phyloP scores from a whole-genome alignment of 2,329 filamentous ascomycete species.

The Moelleriella libera region DNA sequence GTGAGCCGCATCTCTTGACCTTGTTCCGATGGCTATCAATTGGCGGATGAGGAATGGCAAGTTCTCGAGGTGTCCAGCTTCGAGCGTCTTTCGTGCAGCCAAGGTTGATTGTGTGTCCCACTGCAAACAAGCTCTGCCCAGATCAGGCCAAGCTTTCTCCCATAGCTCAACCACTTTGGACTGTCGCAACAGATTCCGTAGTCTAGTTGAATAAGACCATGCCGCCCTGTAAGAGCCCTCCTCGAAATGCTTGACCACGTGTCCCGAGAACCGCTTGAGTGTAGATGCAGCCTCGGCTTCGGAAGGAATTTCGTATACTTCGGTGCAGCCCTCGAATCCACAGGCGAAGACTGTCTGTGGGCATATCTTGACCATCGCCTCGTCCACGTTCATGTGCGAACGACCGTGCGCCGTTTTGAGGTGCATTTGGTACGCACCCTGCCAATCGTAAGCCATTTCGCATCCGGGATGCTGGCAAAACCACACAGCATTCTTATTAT shows the following conservation, averaged over 20 bases:
- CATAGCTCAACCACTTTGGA: conserved; percentile 20
- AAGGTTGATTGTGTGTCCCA: conserved; percentile 29
- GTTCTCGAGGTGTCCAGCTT: conserved; percentile 28
- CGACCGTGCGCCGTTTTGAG: conserved; percentile 29
- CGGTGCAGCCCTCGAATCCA: conserved; percentile 28
- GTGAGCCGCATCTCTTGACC: neutral
- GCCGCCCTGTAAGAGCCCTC: conserved; percentile 22
- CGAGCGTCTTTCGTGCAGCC: conserved; percentile 27
- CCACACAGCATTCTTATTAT: conserved; percentile 32
- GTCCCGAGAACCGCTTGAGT: conserved; percentile 30
- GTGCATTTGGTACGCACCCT: conserved; percentile 31
- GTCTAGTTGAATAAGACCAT: conserved; percentile 29
- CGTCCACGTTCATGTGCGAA: conserved; percentile 24
- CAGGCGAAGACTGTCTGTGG: conserved; percentile 34
- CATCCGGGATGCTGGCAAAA: conserved; percentile 28
- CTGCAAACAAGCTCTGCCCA: conserved; percentile 17
- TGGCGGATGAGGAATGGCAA: conserved; percentile 23
- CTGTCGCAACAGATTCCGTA: conserved; percentile 30
- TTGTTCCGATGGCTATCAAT: conserved; percentile 21
- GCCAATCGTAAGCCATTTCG: conserved; percentile 30
- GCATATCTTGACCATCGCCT: conserved; percentile 27
- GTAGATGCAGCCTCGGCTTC: conserved; percentile 23
- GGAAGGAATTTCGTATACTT: conserved; percentile 27
- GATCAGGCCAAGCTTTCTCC: conserved; percentile 20
- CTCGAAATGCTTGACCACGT: conserved; percentile 33